Percentiles rank a stretch among this genome's conserved stretches.
These are phyloP conservation scores for Papiliotrema laurentii DNA, from an alignment of 1,284 basidiomycete genomes.

Conservation along the genomic window DNA sequence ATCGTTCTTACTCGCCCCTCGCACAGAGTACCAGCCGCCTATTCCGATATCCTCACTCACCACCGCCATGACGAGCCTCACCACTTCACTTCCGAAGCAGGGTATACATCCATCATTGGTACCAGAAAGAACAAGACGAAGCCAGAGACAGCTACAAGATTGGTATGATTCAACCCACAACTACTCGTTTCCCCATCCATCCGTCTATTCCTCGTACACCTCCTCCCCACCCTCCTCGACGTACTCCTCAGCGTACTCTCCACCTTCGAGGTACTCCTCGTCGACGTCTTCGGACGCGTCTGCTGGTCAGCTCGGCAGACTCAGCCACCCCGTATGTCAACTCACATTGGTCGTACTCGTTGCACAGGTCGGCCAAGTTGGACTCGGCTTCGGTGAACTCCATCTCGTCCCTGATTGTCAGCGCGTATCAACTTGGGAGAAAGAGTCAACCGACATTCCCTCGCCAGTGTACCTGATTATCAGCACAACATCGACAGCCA, in stretches of 20 bases:
- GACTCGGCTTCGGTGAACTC: conserved; percentile 71
- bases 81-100: not conserved
- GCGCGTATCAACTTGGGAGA: not conserved
- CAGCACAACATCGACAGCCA: not conserved
- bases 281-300: conserved; percentile 32
- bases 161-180: not conserved
- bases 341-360: conserved; percentile 44
- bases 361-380: conserved; percentile 43
- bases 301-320: conserved; percentile 6
- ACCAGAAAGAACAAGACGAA: no score
- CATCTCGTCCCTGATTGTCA: conserved; percentile 58
- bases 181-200: not conserved
- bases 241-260: conserved; percentile 19
- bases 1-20: no score
- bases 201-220: conserved; percentile 12
- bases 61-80: not conserved
- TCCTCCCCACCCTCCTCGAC: conserved; percentile 10
- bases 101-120: no score
- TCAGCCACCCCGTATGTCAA: not conserved
- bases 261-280: conserved; percentile 21
- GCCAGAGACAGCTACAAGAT: no score
- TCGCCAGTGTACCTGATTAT: conserved; percentile 64
- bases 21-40: no score
- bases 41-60: no score
- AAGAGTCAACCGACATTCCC: conserved; percentile 60